phyloP scores from a whole-genome alignment of 108 stramenopile species.

The Cyclostephanos tholiformis region DNA sequence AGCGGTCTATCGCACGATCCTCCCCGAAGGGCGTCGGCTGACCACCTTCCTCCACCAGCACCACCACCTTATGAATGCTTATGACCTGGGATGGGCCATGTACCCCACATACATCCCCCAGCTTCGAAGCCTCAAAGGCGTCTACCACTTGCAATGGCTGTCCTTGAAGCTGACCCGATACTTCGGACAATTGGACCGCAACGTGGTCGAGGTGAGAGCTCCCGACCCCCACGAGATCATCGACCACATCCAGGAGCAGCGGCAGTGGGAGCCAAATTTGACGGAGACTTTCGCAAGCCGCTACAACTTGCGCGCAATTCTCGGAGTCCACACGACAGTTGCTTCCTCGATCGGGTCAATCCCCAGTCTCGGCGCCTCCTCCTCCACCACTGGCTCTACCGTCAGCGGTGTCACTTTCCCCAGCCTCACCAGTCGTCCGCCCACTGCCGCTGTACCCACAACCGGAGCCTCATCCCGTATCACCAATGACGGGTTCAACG shows the following conservation, averaged over 20 bases:
- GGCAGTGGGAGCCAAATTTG: too few relatives aligned
- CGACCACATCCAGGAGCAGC: too few relatives aligned
- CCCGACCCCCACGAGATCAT: background rate
- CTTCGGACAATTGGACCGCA: background rate
- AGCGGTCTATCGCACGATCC: background rate
- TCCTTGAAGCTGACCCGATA: background rate
- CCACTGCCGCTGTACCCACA: background rate
- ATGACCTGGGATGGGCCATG: background rate
- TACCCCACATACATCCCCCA: too few relatives aligned
- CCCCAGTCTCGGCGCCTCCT: background rate
- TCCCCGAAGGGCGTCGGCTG: background rate
- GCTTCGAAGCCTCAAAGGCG: background rate
- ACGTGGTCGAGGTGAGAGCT: background rate
- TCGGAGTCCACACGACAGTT: too few relatives aligned
- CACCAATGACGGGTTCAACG: background rate
- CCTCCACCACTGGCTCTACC: background rate
- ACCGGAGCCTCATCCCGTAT: too few relatives aligned
- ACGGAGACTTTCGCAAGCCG: background rate
- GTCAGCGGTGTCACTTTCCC: background rate
- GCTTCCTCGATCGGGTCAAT: background rate
- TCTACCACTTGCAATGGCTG: background rate
- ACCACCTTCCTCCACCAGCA: background rate
- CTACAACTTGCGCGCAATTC: too few relatives aligned
- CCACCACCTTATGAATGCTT: background rate
- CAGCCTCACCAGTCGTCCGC: background rate